Percentiles rank a stretch among this genome's conserved stretches.
Conservation (phyloP, 106 monocot genomes). For the Narthecium ossifragum region DNA sequence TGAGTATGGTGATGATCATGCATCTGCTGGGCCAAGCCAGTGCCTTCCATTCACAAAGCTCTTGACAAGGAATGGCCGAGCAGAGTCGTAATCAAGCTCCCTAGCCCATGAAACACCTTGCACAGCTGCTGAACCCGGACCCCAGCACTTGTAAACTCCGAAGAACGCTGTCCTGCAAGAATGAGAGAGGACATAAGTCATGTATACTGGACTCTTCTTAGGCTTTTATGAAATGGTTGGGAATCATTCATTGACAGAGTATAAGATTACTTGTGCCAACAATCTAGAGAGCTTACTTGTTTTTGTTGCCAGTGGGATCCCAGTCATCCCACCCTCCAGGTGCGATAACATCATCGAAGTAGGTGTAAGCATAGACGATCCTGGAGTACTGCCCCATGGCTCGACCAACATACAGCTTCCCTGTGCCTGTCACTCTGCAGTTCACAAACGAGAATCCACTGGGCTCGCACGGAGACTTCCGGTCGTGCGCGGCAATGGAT, state of each 20-base stretch:
- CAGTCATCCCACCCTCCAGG: slow-evolving; percentile 94
- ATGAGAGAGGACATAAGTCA: background rate
- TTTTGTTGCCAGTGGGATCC: slow-evolving; percentile 65
- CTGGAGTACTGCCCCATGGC: slow-evolving; percentile 97
- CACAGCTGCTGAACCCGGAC: slow-evolving; percentile 66
- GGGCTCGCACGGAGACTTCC: slow-evolving; percentile 57
- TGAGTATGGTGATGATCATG: slow-evolving; percentile 12
- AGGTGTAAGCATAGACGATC: slow-evolving; percentile 82
- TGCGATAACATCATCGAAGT: slow-evolving; percentile 73
- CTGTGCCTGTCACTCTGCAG: slow-evolving; percentile 80
- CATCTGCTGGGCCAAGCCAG: slow-evolving; percentile 70
- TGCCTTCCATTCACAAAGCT: slow-evolving; percentile 96
- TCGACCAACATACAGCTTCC: slow-evolving; percentile 70
- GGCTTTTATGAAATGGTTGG: background rate
- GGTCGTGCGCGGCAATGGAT: slow-evolving; percentile 76
- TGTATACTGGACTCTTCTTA: background rate
- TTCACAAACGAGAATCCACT: slow-evolving; percentile 85
- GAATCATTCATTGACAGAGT: too few relatives aligned
- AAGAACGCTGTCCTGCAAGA: slow-evolving; percentile 79
- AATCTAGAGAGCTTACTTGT: slow-evolving; percentile 37
- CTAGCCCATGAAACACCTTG: slow-evolving; percentile 54
- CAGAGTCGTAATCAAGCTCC: slow-evolving; percentile 58
- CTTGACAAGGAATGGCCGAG: slow-evolving; percentile 65
- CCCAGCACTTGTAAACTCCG: slow-evolving; percentile 79
- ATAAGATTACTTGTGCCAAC: too few relatives aligned